Evolutionary conservation across 2,329 filamentous ascomycete species (phyloP).

Genomic region (Sporothrix brasiliensis): DNA sequence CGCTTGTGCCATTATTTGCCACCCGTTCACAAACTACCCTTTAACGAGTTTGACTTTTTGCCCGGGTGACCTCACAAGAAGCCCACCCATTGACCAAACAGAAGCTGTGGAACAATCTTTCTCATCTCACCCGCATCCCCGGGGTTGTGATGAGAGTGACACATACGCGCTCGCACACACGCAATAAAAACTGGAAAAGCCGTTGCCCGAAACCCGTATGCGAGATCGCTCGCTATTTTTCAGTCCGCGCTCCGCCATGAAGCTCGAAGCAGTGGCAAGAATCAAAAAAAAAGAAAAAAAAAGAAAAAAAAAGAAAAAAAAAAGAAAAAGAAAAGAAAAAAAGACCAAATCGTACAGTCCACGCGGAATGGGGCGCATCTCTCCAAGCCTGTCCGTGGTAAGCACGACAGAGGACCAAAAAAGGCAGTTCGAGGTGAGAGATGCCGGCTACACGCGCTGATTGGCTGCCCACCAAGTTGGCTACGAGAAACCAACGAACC

Average conservation of each 20-base stretch:
- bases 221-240: neutral
- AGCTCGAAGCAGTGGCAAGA: constrained; percentile 6
- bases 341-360: neutral
- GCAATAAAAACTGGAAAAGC: neutral
- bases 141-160: neutral
- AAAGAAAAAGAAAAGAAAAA: neutral
- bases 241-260: constrained; percentile 1
- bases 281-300: neutral
- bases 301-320: no score
- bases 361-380: constrained; percentile 11
- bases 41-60: neutral
- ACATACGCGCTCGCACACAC: no score
- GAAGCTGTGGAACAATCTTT: constrained; percentile 2
- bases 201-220: constrained; percentile 1
- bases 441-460: neutral
- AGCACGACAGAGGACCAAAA: neutral
- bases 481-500: constrained; percentile 16
- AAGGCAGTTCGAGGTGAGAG: neutral
- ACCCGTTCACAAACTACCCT: neutral
- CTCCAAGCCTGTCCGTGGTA: constrained; percentile 7
- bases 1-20: neutral
- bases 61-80: constrained; percentile 22
- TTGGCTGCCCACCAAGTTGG: constrained; percentile 3
- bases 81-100: constrained; percentile 23
- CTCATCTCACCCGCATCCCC: constrained; percentile 10